A percentile compares a stretch with the other conserved stretches of the same genome.
Evolutionary conservation across 345 rosid species (phyloP).

Genomic region (Sonneratia alba): DNA sequence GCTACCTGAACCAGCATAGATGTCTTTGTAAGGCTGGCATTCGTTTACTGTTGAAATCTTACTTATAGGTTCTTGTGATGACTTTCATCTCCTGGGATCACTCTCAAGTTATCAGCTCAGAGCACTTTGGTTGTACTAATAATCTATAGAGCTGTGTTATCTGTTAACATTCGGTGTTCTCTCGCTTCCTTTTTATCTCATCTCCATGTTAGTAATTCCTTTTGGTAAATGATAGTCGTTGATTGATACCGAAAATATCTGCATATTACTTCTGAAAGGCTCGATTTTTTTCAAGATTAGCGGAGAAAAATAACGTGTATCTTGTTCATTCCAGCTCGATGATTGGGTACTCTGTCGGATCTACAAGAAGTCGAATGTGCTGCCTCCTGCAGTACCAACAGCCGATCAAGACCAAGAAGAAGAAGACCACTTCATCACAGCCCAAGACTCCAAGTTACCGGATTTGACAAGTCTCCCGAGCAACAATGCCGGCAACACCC

Average conservation of each 20-base stretch:
- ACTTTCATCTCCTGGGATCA: background rate
- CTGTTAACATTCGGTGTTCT: background rate
- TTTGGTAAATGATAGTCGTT: background rate
- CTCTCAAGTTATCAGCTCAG: background rate
- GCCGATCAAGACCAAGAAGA: constrained; percentile 61
- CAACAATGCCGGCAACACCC: constrained; percentile 11
- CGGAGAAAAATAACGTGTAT: background rate
- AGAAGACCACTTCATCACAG: constrained; percentile 25
- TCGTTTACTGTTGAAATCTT: background rate
- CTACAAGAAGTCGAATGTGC: constrained; percentile 60
- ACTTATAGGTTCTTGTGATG: background rate
- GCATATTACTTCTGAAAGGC: background rate
- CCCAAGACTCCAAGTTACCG: constrained; percentile 3
- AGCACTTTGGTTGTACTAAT: background rate
- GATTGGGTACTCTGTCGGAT: constrained; percentile 99
- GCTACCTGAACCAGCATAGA: background rate
- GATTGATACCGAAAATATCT: background rate
- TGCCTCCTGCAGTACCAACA: constrained; percentile 26
- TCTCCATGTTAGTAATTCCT: too few species aligned
- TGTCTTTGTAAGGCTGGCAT: background rate
- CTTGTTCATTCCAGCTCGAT: constrained; percentile 50
- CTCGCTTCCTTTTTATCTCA: background rate
- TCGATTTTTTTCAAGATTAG: background rate
- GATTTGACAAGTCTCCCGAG: background rate
- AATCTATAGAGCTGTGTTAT: background rate